Evolutionary conservation across 306 rosid genomes (phyloP).

Genomic region (Trichosanthes truncata): DNA sequence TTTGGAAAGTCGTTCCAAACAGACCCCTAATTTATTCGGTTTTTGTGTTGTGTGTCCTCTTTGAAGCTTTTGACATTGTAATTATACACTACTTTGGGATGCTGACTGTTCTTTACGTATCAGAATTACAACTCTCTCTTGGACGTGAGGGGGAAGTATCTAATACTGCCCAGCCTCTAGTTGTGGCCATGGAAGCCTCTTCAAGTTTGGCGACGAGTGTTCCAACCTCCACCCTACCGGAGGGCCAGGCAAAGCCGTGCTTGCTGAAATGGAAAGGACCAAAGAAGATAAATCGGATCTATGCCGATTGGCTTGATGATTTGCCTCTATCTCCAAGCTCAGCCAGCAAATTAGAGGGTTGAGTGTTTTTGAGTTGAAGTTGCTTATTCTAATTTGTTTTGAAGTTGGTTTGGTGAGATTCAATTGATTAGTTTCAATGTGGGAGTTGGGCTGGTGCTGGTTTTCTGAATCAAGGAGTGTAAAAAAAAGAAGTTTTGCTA

Average conservation of each 20-base stretch:
- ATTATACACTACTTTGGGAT: not conserved
- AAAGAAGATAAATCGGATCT: conserved; percentile 72
- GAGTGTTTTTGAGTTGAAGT: conserved; percentile 9
- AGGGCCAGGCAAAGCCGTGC: conserved; percentile 35
- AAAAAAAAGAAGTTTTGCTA: not conserved
- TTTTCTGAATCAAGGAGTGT: not conserved
- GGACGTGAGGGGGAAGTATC: conserved; percentile 47
- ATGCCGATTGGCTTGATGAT: conserved; percentile 92
- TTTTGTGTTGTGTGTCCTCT: not conserved
- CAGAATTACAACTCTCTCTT: conserved; percentile 52
- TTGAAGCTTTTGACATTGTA: not conserved
- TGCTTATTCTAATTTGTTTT: not conserved
- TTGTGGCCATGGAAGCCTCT: conserved; percentile 31
- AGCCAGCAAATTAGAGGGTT: conserved; percentile 40
- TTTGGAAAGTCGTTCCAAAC: too few species aligned
- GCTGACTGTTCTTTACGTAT: conserved; percentile 14
- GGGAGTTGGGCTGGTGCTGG: not conserved
- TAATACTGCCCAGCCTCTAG: conserved; percentile 19
- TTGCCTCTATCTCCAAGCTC: conserved; percentile 37
- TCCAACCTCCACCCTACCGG: conserved; percentile 28
- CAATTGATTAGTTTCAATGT: not conserved
- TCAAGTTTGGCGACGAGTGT: conserved; percentile 13
- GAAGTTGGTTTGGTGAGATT: conserved; percentile 4
- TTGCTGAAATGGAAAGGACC: conserved; percentile 56
- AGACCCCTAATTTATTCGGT: not conserved